Evolutionary conservation across 352 stramenopile species (phyloP).

Genomic region (Globisporangium megalacanthum): DNA sequence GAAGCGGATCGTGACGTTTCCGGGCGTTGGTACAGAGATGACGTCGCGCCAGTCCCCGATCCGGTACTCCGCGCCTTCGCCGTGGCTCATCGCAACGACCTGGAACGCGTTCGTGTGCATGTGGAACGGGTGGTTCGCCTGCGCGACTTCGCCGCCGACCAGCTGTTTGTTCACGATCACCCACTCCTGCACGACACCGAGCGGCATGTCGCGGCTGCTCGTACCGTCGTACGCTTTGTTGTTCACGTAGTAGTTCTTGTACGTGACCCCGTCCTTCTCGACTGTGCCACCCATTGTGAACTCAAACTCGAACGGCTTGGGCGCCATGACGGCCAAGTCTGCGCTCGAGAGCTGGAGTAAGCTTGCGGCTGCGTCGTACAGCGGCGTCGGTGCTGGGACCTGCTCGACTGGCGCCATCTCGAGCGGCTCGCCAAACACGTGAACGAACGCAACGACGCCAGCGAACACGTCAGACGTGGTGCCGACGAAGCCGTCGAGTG

Average conservation of each 20-base stretch:
- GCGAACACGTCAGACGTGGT: constrained; percentile 48
- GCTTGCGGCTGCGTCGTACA: constrained; percentile 37
- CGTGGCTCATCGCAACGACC: constrained; percentile 66
- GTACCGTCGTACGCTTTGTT: constrained; percentile 42
- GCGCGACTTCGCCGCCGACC: constrained; percentile 27
- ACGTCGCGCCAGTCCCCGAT: constrained; percentile 81
- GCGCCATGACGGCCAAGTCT: constrained; percentile 27
- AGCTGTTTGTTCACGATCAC: constrained; percentile 55
- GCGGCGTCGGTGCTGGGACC: constrained; percentile 27
- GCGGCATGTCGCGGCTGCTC: constrained; percentile 41
- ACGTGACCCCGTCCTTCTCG: constrained; percentile 56
- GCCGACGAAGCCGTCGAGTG: constrained; percentile 45
- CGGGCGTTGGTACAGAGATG: constrained; percentile 62
- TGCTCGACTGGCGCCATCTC: constrained; percentile 23
- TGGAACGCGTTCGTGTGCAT: constrained; percentile 85
- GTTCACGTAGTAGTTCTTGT: constrained; percentile 79
- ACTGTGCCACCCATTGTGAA: constrained; percentile 45
- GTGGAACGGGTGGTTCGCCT: constrained; percentile 83
- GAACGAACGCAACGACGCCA: constrained; percentile 55
- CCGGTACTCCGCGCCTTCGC: constrained; percentile 59
- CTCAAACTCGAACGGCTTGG: constrained; percentile 40
- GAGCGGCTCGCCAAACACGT: constrained; percentile 33
- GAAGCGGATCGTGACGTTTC: constrained; percentile 83
- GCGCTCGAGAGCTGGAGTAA: constrained; percentile 27
- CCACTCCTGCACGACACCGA: constrained; percentile 69